These are phyloP conservation scores for Candida boleticola DNA, from an alignment of 805 yeast species.

Conservation along the genomic window DNA sequence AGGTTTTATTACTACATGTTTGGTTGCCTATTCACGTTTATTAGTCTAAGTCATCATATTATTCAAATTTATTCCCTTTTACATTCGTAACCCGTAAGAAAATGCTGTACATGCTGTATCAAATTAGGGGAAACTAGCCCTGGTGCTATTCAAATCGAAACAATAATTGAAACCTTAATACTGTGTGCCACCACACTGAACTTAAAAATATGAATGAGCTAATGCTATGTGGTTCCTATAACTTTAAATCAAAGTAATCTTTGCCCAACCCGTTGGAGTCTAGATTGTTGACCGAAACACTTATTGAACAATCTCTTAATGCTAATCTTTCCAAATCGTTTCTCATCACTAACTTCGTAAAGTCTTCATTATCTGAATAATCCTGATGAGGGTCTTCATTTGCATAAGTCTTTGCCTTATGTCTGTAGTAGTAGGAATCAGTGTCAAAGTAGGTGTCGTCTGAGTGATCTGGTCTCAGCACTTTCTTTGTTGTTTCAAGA, in stretches of 20 bases:
- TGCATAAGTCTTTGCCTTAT: conserved; percentile 4
- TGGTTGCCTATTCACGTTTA: too few species aligned
- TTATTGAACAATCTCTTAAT: conserved; percentile 9
- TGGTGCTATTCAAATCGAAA: too few species aligned
- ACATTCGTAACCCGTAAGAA: too few species aligned
- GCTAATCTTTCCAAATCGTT: conserved; percentile 8
- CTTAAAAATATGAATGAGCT: too few species aligned
- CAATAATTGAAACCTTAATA: too few species aligned
- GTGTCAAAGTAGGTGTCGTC: conserved; percentile 10
- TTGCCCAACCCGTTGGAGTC: conserved; percentile 7
- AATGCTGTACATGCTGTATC: too few species aligned
- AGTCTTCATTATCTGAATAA: conserved; percentile 10
- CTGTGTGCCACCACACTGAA: too few species aligned
- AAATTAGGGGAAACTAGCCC: too few species aligned
- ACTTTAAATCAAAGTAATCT: conserved; percentile 6
- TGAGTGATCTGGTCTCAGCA: background rate
- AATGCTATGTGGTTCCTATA: background rate
- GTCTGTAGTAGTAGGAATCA: conserved; percentile 10
- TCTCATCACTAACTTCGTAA: conserved; percentile 4
- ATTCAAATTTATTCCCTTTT: too few species aligned
- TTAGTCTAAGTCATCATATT: too few species aligned
- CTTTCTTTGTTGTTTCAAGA: background rate
- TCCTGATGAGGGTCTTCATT: conserved; percentile 6
- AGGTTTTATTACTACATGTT: too few species aligned
- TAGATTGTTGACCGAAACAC: conserved; percentile 8